Evolutionary conservation across 805 yeast species (phyloP), one percentile per base, ranked within the genome.

Genomic region (Candida yuanshanica): DNA sequence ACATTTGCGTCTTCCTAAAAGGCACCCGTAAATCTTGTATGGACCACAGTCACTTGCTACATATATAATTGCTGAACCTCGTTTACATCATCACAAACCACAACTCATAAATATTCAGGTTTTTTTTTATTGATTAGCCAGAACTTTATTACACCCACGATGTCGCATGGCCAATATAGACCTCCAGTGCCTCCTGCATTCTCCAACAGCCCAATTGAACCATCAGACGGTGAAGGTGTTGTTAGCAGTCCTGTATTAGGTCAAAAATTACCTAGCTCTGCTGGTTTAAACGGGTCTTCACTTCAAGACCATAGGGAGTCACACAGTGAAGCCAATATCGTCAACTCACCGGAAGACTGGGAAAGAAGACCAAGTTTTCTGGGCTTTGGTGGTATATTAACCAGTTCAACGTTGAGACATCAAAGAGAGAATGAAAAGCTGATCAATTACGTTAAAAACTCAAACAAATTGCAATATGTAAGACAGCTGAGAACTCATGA

Each of bases 401-500:
- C 45, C 6, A 54, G 56, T 14, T 20, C 48, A 2, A 49, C 49
- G 33, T 21, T 51, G 14, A 49, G 46, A 34, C 51, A 48, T 36
- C 25, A 48, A 12, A 48, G 44, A 24, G 52, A 51, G 36, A 52
- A 46, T 27, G 60, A 54, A 12, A 47, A 39, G 33, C 29, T 50
- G 31, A 37, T 49, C 8, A 45, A 47, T 33, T 51, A 51, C 34
- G 16, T 36, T 34, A 42, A 49, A 33, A 56, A 54, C 26, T 34
- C 48, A 2, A 34, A 46, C 2, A 48, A 49, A 33, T 3, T 50
- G 6, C 38, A 39, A 20, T 24, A 37, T 20, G 44, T 48, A 11
- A 56, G 72, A 34, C 65, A 70, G 39, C 60, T 73, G 64, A 63
- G 82, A 37, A 73, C 80, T 1, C 56, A 58, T 33, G 61, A 55